Conservation (phyloP, 805 yeast species). For the Candida sonorensis region DNA sequence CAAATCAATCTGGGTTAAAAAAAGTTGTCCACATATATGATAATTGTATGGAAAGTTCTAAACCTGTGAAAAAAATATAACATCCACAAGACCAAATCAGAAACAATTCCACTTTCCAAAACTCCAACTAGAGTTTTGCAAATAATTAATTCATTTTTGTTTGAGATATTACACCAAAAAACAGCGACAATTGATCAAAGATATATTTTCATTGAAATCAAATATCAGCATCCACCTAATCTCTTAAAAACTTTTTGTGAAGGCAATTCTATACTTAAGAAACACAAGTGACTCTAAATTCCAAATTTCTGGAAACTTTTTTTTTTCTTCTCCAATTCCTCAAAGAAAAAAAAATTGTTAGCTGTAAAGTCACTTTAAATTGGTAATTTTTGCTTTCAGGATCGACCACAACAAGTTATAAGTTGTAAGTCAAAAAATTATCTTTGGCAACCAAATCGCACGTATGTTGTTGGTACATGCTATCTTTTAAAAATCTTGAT, state of each 20-base stretch:
- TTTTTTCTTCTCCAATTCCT: conserved; percentile 52
- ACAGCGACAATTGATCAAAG: conserved; percentile 53
- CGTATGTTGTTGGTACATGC: too few relatives aligned
- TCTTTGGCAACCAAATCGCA: too few relatives aligned
- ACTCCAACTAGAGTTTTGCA: conserved; percentile 48
- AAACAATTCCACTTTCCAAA: conserved; percentile 66
- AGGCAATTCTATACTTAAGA: conserved; percentile 54
- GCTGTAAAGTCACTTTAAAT: too few relatives aligned
- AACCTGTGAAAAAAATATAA: conserved; percentile 57
- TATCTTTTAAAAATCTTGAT: too few relatives aligned
- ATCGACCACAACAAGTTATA: too few relatives aligned
- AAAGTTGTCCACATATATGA: conserved; percentile 55
- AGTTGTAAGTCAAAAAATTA: too few relatives aligned
- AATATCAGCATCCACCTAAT: conserved; percentile 53
- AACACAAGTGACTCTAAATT: conserved; percentile 48
- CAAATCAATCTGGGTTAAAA: conserved; percentile 35
- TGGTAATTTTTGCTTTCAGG: too few relatives aligned
- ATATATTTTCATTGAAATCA: conserved; percentile 54
- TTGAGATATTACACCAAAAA: conserved; percentile 39
- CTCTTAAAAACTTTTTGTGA: conserved; percentile 60
- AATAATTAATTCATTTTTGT: conserved; percentile 35
- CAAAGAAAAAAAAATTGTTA: too few relatives aligned
- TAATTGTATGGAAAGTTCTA: conserved; percentile 52
- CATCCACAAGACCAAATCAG: conserved; percentile 57
- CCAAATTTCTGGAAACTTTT: conserved; percentile 42